A percentile compares a stretch with the other conserved stretches of the same genome.
Evolutionary conservation across 129 eudicot genomes (phyloP).

Genomic region (Ambrosia artemisiifolia): DNA sequence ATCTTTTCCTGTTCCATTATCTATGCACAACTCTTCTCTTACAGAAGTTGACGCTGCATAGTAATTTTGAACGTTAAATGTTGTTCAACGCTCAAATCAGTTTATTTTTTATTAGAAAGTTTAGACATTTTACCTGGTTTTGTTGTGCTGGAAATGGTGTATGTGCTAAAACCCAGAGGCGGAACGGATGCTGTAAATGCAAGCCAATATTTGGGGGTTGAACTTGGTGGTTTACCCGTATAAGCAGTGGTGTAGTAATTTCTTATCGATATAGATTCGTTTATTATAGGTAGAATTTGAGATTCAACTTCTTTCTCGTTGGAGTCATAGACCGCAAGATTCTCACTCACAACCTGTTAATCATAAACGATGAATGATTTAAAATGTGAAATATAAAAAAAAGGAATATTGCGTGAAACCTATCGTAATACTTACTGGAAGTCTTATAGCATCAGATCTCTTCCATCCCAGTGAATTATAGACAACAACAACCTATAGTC

Average conservation of each 20-base stretch:
- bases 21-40: slow-evolving; percentile 29
- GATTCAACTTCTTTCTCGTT: slow-evolving; percentile 57
- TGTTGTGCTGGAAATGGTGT: slow-evolving; percentile 44
- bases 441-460: slow-evolving; percentile 63
- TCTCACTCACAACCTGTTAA: slow-evolving; percentile 63
- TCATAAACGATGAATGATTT: slow-evolving; percentile 4
- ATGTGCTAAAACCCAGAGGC: slow-evolving; percentile 87
- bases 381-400: not conserved
- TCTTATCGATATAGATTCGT: slow-evolving; percentile 56
- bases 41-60: slow-evolving; percentile 49
- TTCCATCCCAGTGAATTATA: slow-evolving; percentile 94
- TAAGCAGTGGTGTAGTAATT: slow-evolving; percentile 64
- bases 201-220: slow-evolving; percentile 64
- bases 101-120: not conserved
- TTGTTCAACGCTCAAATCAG: not conserved
- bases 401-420: not conserved
- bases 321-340: slow-evolving; percentile 67
- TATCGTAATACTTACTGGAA: slow-evolving; percentile 68
- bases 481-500: slow-evolving; percentile 64
- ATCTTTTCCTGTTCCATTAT: slow-evolving; percentile 34
- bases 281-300: slow-evolving; percentile 73
- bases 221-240: slow-evolving; percentile 54
- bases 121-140: slow-evolving; percentile 34
- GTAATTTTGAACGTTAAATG: not conserved
- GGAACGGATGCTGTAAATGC: slow-evolving; percentile 79